Conservation (phyloP, 2,329 filamentous ascomycete species). For the Trichophyton benhamiae region DNA sequence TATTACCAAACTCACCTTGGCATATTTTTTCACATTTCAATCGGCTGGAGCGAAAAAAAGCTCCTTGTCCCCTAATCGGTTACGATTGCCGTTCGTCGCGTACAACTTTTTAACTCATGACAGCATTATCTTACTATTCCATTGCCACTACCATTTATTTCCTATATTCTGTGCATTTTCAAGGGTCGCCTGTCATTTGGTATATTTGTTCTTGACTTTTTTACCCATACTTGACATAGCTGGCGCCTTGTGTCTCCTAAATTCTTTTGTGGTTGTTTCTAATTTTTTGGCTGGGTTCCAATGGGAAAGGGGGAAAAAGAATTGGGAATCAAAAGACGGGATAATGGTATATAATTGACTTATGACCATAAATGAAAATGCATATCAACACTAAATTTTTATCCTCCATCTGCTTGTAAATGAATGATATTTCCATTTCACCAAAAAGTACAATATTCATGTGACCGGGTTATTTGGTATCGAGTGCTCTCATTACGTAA, state of each 20-base stretch:
- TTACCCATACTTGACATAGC: neutral
- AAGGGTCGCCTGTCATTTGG: neutral
- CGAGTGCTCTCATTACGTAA: neutral
- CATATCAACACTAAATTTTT: neutral
- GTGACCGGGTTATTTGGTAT: neutral
- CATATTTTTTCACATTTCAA: neutral
- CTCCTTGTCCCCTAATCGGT: neutral
- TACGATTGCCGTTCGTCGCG: neutral
- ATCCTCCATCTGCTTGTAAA: neutral
- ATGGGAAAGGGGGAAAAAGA: neutral
- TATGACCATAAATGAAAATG: constrained; percentile 4
- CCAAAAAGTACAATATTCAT: neutral
- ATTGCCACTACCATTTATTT: neutral
- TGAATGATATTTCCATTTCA: neutral
- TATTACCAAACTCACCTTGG: too few species aligned
- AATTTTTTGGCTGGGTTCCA: neutral
- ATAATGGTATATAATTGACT: constrained; percentile 2
- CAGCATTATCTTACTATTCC: neutral
- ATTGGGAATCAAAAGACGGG: constrained; percentile 2
- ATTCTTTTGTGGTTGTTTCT: neutral
- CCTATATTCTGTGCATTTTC: neutral
- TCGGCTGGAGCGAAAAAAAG: neutral
- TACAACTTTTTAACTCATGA: constrained; percentile 1
- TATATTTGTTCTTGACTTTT: neutral
- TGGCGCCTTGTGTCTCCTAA: neutral